Conservation (phyloP, 106 monocot genomes). For the Dendrobium huoshanense region DNA sequence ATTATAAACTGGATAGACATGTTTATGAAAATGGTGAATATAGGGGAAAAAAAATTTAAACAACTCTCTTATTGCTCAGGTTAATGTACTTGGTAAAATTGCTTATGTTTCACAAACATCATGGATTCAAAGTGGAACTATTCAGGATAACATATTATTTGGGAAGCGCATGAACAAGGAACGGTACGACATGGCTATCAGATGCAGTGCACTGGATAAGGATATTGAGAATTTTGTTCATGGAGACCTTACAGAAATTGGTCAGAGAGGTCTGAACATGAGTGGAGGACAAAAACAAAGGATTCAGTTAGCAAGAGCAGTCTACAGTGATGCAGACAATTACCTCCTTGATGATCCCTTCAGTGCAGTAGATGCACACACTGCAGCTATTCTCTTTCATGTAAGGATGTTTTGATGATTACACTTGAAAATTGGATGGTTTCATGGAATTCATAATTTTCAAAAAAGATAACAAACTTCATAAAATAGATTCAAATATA, state of each 20-base stretch:
- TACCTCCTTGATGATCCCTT: slow-evolving; percentile 95
- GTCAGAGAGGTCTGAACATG: slow-evolving; percentile 90
- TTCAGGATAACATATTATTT: slow-evolving; percentile 72
- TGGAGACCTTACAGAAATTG: slow-evolving; percentile 87
- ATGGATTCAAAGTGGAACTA: slow-evolving; percentile 83
- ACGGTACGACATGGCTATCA: slow-evolving; percentile 52
- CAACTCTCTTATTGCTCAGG: slow-evolving; percentile 25
- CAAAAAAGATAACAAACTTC: not conserved
- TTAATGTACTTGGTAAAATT: slow-evolving; percentile 42
- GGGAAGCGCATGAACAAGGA: slow-evolving; percentile 61
- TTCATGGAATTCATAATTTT: not conserved
- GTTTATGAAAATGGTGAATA: not conserved
- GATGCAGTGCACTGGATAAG: slow-evolving; percentile 69
- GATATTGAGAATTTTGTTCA: slow-evolving; percentile 68
- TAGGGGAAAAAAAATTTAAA: not conserved
- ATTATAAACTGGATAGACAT: not conserved
- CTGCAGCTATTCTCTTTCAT: slow-evolving; percentile 65
- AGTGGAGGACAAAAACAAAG: slow-evolving; percentile 97
- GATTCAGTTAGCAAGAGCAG: slow-evolving; percentile 85
- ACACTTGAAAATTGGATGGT: not conserved
- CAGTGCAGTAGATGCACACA: slow-evolving; percentile 94
- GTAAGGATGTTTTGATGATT: slow-evolving; percentile 25
- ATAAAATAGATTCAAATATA: not conserved
- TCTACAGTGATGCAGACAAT: slow-evolving; percentile 72
- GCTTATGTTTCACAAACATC: slow-evolving; percentile 88